Conservation (phyloP, 306 rosid genomes). For the Dryas octopetala region DNA sequence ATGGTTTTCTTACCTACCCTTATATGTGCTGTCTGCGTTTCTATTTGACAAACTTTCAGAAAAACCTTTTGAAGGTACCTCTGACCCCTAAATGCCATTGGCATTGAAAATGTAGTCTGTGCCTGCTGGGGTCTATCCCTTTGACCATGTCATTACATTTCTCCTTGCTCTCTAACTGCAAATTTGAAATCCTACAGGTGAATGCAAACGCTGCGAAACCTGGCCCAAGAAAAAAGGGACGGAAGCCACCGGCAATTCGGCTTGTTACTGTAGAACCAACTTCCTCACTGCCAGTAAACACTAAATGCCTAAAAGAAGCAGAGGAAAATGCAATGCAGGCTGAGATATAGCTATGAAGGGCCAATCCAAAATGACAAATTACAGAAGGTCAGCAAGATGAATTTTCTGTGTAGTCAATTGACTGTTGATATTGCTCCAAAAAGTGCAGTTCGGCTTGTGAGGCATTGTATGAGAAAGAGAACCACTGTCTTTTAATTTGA, state of each 20-base stretch:
- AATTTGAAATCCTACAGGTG: constrained; percentile 36
- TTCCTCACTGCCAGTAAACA: constrained; percentile 43
- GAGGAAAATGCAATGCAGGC: constrained; percentile 18
- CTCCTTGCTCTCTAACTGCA: constrained; percentile 23
- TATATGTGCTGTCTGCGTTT: constrained; percentile 8
- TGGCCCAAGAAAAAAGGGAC: constrained; percentile 42
- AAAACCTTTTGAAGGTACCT: neutral
- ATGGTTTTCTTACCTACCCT: neutral
- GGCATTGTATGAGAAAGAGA: constrained; percentile 16
- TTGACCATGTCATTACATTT: neutral
- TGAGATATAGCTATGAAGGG: constrained; percentile 15
- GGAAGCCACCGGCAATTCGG: constrained; percentile 49
- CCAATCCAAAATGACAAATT: neutral
- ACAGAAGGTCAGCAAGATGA: neutral
- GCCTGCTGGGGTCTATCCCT: constrained; percentile 8
- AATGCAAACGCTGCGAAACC: constrained; percentile 37
- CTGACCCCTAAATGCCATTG: constrained; percentile 15
- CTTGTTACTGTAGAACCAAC: constrained; percentile 42
- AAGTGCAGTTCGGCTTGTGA: constrained; percentile 11
- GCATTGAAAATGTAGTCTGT: neutral
- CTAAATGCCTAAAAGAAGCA: constrained; percentile 17
- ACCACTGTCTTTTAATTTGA: neutral
- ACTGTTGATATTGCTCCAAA: too few relatives aligned
- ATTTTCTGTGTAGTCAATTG: neutral
- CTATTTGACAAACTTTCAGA: neutral